Evolutionary conservation across 805 yeast genomes (phyloP).

Genomic region (Scheffersomyces coipomensis): DNA sequence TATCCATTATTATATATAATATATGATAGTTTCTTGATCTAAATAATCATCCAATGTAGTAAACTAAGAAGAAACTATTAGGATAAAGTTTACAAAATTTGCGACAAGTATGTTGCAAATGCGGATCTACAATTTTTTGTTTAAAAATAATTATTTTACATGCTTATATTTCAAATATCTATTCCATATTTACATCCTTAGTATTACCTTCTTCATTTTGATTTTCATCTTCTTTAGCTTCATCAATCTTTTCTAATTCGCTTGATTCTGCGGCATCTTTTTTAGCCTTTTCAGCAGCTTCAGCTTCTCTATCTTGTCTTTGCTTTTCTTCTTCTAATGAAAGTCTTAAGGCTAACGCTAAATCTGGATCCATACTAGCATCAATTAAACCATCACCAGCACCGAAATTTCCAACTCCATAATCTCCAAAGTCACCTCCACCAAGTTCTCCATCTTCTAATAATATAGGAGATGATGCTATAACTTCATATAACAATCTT

Average conservation of each 20-base stretch:
- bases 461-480: constrained; percentile 74
- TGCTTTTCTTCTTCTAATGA: constrained; percentile 93
- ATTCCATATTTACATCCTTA: constrained; percentile 16
- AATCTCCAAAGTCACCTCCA: constrained; percentile 44
- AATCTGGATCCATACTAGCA: constrained; percentile 93
- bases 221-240: constrained; percentile 16
- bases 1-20: background rate
- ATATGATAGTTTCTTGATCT: too few species aligned
- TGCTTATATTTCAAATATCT: background rate
- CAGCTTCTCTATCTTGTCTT: constrained; percentile 77
- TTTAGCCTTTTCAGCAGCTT: constrained; percentile 38
- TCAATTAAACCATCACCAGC: constrained; percentile 54
- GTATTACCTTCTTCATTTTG: constrained; percentile 11
- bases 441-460: constrained; percentile 59
- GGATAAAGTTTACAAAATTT: too few species aligned
- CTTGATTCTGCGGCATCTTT: constrained; percentile 10
- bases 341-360: constrained; percentile 91
- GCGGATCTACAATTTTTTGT: too few species aligned
- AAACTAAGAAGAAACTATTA: too few species aligned
- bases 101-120: too few species aligned
- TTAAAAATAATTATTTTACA: too few species aligned
- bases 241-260: constrained; percentile 32
- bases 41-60: too few species aligned
- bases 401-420: constrained; percentile 45
- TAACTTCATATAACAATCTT: constrained; percentile 74